Percentiles rank a stretch among this genome's conserved stretches.
These are phyloP conservation scores for Blastocystis sp. DNA, from an alignment of 352 stramenopile genomes.

Conservation along the genomic window DNA sequence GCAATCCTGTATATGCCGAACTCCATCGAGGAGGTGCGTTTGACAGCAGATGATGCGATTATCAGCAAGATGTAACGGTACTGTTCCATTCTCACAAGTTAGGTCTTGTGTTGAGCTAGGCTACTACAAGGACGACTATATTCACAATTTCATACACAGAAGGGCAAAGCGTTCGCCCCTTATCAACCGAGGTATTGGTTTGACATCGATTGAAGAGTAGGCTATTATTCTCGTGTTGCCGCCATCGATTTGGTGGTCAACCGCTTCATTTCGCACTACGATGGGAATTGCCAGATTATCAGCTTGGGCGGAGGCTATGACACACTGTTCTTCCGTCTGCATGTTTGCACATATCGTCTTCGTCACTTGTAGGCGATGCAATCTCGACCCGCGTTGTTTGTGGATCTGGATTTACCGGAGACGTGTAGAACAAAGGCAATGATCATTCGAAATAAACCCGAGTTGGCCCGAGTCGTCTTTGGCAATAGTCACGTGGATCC, in stretches of 20 bases:
- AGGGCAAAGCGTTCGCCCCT: conserved; percentile 70
- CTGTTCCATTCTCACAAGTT: not conserved
- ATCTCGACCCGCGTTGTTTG: conserved; percentile 50
- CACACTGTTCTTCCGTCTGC: conserved; percentile 71
- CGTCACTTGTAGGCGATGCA: conserved; percentile 25
- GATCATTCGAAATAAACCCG: conserved; percentile 61
- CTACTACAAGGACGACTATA: conserved; percentile 72
- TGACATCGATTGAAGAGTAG: not conserved
- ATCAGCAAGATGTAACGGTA: conserved; percentile 57
- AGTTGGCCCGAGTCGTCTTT: conserved; percentile 36
- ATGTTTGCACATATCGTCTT: not conserved
- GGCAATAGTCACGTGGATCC: conserved; percentile 23
- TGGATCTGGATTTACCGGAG: conserved; percentile 71
- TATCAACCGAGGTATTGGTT: conserved; percentile 71
- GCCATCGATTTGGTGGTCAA: conserved; percentile 71
- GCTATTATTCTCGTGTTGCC: conserved; percentile 71
- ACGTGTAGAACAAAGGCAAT: conserved; percentile 69
- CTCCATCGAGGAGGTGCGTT: conserved; percentile 55
- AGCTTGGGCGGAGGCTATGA: conserved; percentile 70
- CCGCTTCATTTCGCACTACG: conserved; percentile 62
- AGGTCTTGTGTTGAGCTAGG: conserved; percentile 65
- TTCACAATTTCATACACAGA: conserved; percentile 70
- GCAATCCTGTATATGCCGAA: conserved; percentile 17
- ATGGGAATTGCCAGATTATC: conserved; percentile 69
- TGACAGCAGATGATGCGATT: conserved; percentile 69